These are phyloP conservation scores for Breviolum minutum DNA, from an alignment of 73 alveolate genomes.

Conservation along the genomic window DNA sequence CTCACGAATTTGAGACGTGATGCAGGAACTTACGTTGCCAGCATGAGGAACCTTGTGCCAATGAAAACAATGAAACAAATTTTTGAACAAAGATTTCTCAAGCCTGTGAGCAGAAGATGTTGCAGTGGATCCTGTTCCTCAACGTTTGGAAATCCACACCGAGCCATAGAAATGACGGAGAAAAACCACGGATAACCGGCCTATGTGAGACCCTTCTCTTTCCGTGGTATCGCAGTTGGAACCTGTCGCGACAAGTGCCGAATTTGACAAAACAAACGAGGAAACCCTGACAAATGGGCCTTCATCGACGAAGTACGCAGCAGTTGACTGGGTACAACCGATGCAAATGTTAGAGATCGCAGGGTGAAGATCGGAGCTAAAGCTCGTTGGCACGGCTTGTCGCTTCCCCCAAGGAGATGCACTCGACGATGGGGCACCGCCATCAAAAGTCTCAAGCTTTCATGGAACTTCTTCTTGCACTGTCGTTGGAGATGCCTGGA, in stretches of 20 bases:
- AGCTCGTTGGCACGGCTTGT: too few relatives aligned
- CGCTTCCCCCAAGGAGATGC: too few relatives aligned
- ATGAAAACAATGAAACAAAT: neutral
- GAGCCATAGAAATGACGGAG: neutral
- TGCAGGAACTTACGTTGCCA: too few relatives aligned
- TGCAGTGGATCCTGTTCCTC: constrained; percentile 17
- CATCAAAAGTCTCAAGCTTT: too few relatives aligned
- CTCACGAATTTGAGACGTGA: too few relatives aligned
- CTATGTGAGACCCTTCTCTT: neutral
- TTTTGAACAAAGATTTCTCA: neutral
- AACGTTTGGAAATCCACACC: neutral
- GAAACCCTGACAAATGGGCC: too few relatives aligned
- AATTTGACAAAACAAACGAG: too few relatives aligned
- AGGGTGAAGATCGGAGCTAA: too few relatives aligned
- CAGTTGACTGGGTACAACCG: neutral
- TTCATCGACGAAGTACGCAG: neutral
- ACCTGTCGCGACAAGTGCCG: neutral
- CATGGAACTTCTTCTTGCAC: too few relatives aligned
- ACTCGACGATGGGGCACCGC: too few relatives aligned
- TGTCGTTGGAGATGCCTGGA: too few relatives aligned
- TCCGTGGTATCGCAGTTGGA: constrained; percentile 11
- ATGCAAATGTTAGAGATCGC: too few relatives aligned
- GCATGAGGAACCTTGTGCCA: neutral
- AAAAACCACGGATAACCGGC: neutral
- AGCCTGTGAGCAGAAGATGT: constrained; percentile 15